A percentile compares a stretch with the other conserved stretches of the same genome.
Evolutionary conservation across 73 alveolate genomes (phyloP).

Genomic region (Paramecium tetraurelia): DNA sequence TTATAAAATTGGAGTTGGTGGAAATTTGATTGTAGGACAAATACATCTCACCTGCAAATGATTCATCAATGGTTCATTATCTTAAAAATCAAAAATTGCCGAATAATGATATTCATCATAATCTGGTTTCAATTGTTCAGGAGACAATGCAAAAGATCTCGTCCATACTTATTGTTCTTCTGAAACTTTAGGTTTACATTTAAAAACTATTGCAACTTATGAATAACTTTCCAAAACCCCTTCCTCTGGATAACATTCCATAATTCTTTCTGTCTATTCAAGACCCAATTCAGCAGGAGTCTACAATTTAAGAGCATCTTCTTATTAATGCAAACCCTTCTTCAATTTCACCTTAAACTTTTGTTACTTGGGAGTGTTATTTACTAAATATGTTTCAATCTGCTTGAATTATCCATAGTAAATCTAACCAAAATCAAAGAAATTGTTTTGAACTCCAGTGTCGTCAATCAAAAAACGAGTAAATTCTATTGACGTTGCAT

Average conservation of each 20-base stretch:
- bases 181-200: constrained; percentile 78
- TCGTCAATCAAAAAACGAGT: constrained; percentile 65
- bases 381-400: constrained; percentile 91
- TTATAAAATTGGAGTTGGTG: constrained; percentile 70
- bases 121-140: constrained; percentile 71
- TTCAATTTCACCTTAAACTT: constrained; percentile 82
- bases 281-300: constrained; percentile 94
- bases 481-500: constrained; percentile 96
- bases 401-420: constrained; percentile 95
- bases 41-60: constrained; percentile 95
- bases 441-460: constrained; percentile 90
- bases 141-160: constrained; percentile 61
- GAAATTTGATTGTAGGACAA: constrained; percentile 91
- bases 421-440: constrained; percentile 93
- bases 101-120: constrained; percentile 75
- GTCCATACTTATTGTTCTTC: constrained; percentile 65
- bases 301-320: constrained; percentile 80
- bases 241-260: constrained; percentile 91
- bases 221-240: constrained; percentile 95
- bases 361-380: constrained; percentile 93
- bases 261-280: constrained; percentile 93
- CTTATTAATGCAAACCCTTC: constrained; percentile 86
- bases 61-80: constrained; percentile 84
- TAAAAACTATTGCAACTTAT: constrained; percentile 83
- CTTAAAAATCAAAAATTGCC: constrained; percentile 77